These are phyloP conservation scores for Populus tomentosa DNA, from an alignment of 441 rosid genomes.

Conservation along the genomic window DNA sequence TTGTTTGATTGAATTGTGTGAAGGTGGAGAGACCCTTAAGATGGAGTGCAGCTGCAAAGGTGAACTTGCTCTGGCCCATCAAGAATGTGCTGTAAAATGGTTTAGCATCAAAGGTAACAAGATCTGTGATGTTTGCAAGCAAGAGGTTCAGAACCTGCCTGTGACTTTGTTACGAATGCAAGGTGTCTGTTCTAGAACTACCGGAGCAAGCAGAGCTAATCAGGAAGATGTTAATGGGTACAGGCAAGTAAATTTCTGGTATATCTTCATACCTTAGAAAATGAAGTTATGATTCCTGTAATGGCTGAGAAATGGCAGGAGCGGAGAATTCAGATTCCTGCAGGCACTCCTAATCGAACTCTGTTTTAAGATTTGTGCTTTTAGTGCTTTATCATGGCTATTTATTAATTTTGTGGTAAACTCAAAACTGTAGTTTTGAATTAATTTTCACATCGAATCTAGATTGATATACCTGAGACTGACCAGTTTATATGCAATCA, in stretches of 20 bases:
- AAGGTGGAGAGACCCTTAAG: constrained; percentile 93
- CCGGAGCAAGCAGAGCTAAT: constrained; percentile 32
- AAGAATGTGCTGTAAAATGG: constrained; percentile 98
- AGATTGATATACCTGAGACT: constrained; percentile 1
- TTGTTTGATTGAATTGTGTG: constrained; percentile 81
- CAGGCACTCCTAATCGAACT: background rate
- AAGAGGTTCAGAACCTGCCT: constrained; percentile 87
- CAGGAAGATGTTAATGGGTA: constrained; percentile 44
- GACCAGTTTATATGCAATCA: constrained; percentile 24
- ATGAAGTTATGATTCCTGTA: background rate
- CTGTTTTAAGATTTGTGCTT: background rate
- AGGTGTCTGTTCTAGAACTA: constrained; percentile 37
- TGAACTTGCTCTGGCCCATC: constrained; percentile 93
- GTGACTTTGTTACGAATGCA: constrained; percentile 85
- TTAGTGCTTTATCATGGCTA: background rate
- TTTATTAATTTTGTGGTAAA: background rate
- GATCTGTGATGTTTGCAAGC: constrained; percentile 93
- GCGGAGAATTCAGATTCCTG: background rate
- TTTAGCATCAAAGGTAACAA: constrained; percentile 96
- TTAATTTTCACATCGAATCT: background rate
- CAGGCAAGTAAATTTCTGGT: constrained; percentile 39
- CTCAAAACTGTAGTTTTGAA: background rate
- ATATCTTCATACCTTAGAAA: constrained; percentile 1
- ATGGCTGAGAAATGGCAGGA: background rate
- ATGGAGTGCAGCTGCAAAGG: constrained; percentile 99